Conservation (phyloP, 768 basidiomycete genomes). For the Tylopilus plumbeoviolaceoides region DNA sequence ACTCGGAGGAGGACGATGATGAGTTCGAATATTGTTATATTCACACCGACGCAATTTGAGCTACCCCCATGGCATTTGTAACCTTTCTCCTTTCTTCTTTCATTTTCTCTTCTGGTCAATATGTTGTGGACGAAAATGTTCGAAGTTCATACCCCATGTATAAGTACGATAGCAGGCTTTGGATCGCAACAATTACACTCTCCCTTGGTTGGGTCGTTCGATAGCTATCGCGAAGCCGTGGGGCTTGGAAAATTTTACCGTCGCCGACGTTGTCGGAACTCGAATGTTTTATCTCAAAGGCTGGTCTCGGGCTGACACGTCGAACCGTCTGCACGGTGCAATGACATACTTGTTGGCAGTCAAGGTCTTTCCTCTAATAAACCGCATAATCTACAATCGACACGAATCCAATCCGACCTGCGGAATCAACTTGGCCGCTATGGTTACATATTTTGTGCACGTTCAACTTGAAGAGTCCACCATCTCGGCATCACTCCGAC, state of each 20-base stretch:
- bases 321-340: too few relatives aligned
- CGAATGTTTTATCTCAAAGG: neutral
- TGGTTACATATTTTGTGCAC: too few relatives aligned
- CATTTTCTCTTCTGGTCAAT: neutral
- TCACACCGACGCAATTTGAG: constrained; percentile 5
- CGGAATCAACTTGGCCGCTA: neutral
- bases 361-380: neutral
- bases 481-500: neutral
- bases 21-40: constrained; percentile 26
- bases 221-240: too few relatives aligned
- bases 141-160: neutral
- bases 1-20: constrained; percentile 23
- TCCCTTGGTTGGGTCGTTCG: neutral
- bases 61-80: neutral
- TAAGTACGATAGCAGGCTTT: neutral
- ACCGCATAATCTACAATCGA: neutral
- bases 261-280: constrained; percentile 8
- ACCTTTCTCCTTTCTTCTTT: neutral
- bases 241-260: neutral
- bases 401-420: neutral
- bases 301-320: too few relatives aligned
- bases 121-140: neutral
- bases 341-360: too few relatives aligned
- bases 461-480: too few relatives aligned
- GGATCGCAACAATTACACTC: neutral